Base-by-base conservation (phyloP, 2,329 filamentous ascomycete species). In the Monosporascus sp. region DNA sequence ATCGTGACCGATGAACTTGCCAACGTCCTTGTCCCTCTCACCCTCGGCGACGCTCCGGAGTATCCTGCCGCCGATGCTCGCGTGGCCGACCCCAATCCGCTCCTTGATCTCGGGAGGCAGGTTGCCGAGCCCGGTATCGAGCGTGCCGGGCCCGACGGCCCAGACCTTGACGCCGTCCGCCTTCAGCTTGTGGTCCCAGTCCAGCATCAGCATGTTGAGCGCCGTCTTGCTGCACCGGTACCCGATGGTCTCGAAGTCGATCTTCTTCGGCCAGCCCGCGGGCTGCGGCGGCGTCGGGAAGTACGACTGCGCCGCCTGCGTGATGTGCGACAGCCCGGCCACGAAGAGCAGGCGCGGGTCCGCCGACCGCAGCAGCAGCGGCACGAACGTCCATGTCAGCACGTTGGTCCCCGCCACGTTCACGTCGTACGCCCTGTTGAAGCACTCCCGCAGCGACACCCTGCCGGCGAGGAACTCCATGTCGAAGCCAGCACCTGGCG, bases 111-210 rank as follows among this genome's bases (percentile, higher is more conserved):
- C 31, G 11, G 31, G 9, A 9, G 31, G 5, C 11, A 35, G 4
- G 11, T 35, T 35, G 2, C 70, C 74, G 1, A 81, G 57, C 0
- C 70, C 70, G 0, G 78, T 82, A 0, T 74, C 77, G 44, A 81
- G 59, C 47, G 74, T 71, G 0, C 78, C 79, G 0, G 78, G 79
- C 6, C 69, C 73, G n/a, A 81, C 62, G 31, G 62, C 61, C 67
- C 70, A 81, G 0, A 77, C 73, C 60, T 77, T 79, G 5, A 81
- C 76, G 0, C 77, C 76, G 43, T 82, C 79, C 2, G 71, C 69
- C 46, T 65, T 69, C 27, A 82, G 64, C 1, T 70, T 56, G 37
- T 71, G 67, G 27, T 62, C 49, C 72, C 72, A 78, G 51, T 76
- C 70, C 5, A 70, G 65, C 74, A 78, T 75, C 57, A 78, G 53